Base-by-base conservation (phyloP, 1,284 basidiomycete species). In the Rhodotorula sp. region DNA sequence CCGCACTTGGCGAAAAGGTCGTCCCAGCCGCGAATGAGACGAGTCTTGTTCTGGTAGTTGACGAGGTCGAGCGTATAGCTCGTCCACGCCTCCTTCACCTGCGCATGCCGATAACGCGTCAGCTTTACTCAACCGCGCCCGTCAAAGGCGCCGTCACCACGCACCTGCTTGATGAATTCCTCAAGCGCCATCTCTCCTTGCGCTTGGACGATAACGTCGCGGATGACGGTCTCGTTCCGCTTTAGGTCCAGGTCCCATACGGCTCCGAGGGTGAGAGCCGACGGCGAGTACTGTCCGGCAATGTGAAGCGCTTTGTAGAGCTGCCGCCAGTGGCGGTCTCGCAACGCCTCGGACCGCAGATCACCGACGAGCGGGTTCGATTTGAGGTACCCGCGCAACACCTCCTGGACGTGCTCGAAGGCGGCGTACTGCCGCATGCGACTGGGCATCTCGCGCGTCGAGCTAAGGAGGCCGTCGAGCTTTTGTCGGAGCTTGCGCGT, bases 351-450 rank as follows among this genome's bases (percentile, higher is more conserved):
- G 15, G 93, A 95, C 82, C 96, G 97, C 77, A 99, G 85, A 81
- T 99, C 96, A 29, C 88, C 87, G 45, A 99, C 86, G 74, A 97
- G 84, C 2, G 88, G 81, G 80, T 98, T 97, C 63, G 91, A 89
- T 83, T 97, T 98, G 77, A 97, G 85, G 48, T 95, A 84, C 10
- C 88, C 87, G 60, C 90, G 87, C 68, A 99, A 84, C 26, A 89
- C 86, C 61, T 99, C 95, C 79, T 98, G 95, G 4, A 99, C 93
- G 79, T 93, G 95, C 83, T 99, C 96, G 79, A 98, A 99, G 0
- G 96, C 96, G 15, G 94, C 92, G 80, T 99, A 99, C 80, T 99
- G 96, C 70, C 96, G 87, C 96, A 99, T 99, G 67, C 95, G 87
- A 61, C 92, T 96, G 0, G 96, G 96, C 95, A 99, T 95, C 63